A percentile compares a stretch with the other conserved stretches of the same genome.
Conservation (phyloP, 2,329 filamentous ascomycete genomes). For the Cercospora sesami region DNA sequence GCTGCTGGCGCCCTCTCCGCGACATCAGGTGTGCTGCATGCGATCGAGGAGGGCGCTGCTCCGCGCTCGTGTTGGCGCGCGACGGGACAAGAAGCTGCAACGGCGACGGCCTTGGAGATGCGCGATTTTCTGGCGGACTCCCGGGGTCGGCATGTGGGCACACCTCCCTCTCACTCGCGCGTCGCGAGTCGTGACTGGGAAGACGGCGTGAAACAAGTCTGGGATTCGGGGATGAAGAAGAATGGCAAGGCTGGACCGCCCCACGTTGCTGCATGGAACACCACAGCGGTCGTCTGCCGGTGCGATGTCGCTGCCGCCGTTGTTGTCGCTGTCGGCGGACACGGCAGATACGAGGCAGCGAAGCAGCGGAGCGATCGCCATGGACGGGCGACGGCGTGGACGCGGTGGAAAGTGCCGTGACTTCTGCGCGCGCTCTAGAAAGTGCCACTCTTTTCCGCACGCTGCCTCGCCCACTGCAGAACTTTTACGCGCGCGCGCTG, state of each 20-base stretch:
- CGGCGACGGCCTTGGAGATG: neutral
- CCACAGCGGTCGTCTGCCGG: neutral
- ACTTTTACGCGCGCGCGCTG: neutral
- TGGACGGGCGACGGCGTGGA: neutral
- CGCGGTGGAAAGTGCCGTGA: neutral
- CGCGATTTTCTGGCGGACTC: neutral
- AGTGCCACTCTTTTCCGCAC: neutral
- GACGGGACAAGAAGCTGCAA: neutral
- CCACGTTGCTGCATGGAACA: neutral
- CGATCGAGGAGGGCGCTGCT: slow-evolving; percentile 1
- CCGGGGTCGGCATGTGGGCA: slow-evolving; percentile 4
- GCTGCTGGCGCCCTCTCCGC: neutral
- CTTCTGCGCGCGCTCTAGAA: neutral
- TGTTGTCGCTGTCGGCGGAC: neutral
- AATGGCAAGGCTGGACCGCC: neutral
- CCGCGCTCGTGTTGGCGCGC: neutral
- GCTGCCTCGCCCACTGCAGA: neutral
- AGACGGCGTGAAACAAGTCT: neutral
- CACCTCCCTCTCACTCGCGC: neutral
- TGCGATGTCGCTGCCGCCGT: neutral
- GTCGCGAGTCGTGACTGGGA: neutral
- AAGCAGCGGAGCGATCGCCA: neutral
- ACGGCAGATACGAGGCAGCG: neutral
- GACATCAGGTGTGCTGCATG: neutral
- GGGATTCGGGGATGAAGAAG: neutral